Evolutionary conservation across 495 filamentous ascomycete genomes (phyloP).

Genomic region (Lasiosphaeris hirsuta): DNA sequence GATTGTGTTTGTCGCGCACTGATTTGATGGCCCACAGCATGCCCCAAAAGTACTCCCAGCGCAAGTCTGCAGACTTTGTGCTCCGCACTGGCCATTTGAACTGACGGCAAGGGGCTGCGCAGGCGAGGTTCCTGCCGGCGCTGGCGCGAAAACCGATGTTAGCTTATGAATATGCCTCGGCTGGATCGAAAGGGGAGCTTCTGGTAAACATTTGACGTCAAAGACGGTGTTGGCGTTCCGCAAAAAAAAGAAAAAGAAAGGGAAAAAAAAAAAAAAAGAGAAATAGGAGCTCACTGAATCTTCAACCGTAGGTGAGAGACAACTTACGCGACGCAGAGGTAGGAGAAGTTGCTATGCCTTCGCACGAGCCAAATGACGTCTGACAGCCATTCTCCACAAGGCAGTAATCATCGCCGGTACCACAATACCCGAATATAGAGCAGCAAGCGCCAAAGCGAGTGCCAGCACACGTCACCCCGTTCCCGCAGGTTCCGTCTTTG

Average conservation of each 20-base stretch:
- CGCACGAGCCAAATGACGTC: constrained; percentile 34
- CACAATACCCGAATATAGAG: constrained; percentile 38
- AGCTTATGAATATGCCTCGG: neutral
- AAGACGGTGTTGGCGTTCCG: no score
- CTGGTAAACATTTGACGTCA: no score
- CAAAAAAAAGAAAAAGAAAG: no score
- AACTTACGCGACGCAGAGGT: constrained; percentile 9
- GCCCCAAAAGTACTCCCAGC: constrained; percentile 31
- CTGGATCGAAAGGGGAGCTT: neutral
- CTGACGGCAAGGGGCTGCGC: constrained; percentile 13
- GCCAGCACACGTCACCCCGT: constrained; percentile 41
- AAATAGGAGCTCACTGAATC: no score
- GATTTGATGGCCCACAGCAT: constrained; percentile 34
- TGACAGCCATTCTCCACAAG: constrained; percentile 34
- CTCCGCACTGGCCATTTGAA: constrained; percentile 22
- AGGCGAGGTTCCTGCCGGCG: neutral
- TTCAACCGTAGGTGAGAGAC: neutral
- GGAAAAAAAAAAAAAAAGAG: no score
- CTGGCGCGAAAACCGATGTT: neutral
- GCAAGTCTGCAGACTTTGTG: constrained; percentile 31
- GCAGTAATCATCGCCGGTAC: constrained; percentile 39
- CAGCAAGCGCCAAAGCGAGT: constrained; percentile 41
- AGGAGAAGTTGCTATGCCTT: neutral
- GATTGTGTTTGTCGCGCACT: constrained; percentile 28
- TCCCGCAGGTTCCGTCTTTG: constrained; percentile 41